Evolutionary conservation across 306 rosid species (phyloP), one percentile per base, ranked within the genome.

Genomic region (Begonia fuchsioides): DNA sequence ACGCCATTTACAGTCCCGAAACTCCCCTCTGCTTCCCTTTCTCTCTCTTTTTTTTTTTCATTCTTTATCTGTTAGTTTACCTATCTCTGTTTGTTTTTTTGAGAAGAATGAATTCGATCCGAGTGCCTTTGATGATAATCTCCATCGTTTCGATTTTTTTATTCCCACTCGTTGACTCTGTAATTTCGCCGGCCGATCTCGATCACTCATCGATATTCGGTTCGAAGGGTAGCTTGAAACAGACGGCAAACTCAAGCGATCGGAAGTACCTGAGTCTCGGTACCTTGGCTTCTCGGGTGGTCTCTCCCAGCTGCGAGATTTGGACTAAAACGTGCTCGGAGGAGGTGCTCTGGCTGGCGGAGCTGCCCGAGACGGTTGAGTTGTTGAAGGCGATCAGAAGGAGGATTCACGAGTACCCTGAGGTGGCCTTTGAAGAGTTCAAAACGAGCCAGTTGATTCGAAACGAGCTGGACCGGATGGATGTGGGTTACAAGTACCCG

Each of bases 401-500:
- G 46, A 38, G 63, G 66, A 81, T 85, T 65, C 95, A 85, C 48
- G 68, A 75, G 55, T 10, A 41, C 14, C 45, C 45, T 11, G 45
- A 41, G 45, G 13, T 41, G 9, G 45, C 45, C 14, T 41, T 41
- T n/a, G 45, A 81, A 61, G 93, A 81, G 17, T 54, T 75, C 60
- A 67, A 78, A 44, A 84, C 95, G 48, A 85, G 87, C 62, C 71
- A 80, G 47, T 84, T 85, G 39, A 32, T 85, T 17, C 80, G 84
- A 18, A 50, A n/a, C 3, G 82, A 80, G 53, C 76, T 85, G 3
- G 72, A 75, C 44, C 56, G 47, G 18, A 74, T 85, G 16, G 76
- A 71, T n/a, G 70, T 85, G 13, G n/a, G 65, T 56, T 85, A 75
- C 51, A 19, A 63, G 1, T 63, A 75, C 66, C 95, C 95, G 18